phyloP scores from a whole-genome alignment of 2,329 filamentous ascomycete species.

The Huntiella abstrusa region DNA sequence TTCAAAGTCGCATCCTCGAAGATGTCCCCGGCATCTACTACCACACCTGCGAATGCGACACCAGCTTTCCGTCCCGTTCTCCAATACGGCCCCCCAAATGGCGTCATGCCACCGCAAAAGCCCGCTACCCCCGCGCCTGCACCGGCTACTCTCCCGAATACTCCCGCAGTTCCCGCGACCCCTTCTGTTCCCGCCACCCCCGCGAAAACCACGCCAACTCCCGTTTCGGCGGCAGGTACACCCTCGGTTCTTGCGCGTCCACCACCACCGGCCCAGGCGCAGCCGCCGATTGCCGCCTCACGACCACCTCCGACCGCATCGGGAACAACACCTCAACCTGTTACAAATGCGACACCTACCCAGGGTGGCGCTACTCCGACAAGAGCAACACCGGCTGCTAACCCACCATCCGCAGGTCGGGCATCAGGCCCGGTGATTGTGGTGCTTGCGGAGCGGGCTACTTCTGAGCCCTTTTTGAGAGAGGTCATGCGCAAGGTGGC shows the following conservation, averaged over 20 bases:
- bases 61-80: slow-evolving; percentile 34
- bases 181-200: slow-evolving; percentile 12
- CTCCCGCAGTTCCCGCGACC: slow-evolving; percentile 23
- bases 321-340: neutral
- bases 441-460: slow-evolving; percentile 56
- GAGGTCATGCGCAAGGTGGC: slow-evolving; percentile 72
- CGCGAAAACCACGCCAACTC: neutral
- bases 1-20: slow-evolving; percentile 23
- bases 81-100: slow-evolving; percentile 47
- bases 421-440: slow-evolving; percentile 61
- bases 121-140: neutral
- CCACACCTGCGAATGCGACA: slow-evolving; percentile 4
- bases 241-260: neutral
- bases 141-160: neutral
- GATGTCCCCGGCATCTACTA: slow-evolving; percentile 17
- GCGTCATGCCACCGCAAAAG: slow-evolving; percentile 31
- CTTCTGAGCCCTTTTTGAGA: slow-evolving; percentile 51
- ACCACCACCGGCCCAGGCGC: neutral
- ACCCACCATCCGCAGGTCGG: slow-evolving; percentile 13
- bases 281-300: neutral
- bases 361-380: slow-evolving; percentile 11
- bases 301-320: neutral
- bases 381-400: slow-evolving; percentile 11
- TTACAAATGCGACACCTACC: neutral
- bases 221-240: neutral